Evolutionary conservation across 305 asterid species (phyloP), one percentile per base, ranked within the genome.

Genomic region (Rubia balearica): DNA sequence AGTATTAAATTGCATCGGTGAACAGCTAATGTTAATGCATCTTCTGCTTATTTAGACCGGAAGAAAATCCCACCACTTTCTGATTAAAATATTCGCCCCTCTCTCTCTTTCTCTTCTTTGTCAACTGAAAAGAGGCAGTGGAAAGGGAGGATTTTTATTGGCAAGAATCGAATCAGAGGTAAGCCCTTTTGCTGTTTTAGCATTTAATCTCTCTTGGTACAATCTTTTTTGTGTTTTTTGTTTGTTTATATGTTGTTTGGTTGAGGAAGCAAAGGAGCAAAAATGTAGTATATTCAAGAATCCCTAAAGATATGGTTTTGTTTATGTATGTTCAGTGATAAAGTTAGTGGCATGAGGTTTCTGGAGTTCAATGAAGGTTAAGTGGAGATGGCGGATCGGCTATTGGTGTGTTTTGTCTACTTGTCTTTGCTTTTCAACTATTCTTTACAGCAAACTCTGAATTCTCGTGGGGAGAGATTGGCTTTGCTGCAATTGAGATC

Each of bases 401-500:
- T 72, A 73, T 70, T 75, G 45, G 24, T 78, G 41, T 74, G 60
- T 68, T 41, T 79, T 61, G 45, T 76, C 53, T 57, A 78, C 70
- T 67, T 79, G 48, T 73, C 73, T 56, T 78, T 84, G 75, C 71
- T 81, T 49, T 71, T 84, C 76, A 74, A 78, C 45, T 77, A 55
- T 67, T 70, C 82, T 69, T 61, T 84, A 38, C 69, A 75, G 59
- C 73, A 82, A 24, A 55, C 76, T 8, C 68, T 73, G 74, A 70
- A 60, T 67, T 81, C 84, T 42, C 46, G 82, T 24, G 80, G 60
- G 62, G 88, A 86, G 71, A 76, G 76, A 65, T 76, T 24, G 27
- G 1, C 1, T 72, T 76, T 87, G 74, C 85, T 87, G 71, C 83
- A 79, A 72, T 70, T 87, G 83, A 85, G 92, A 81, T 85, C 92